Percentiles rank a stretch among this genome's conserved stretches.
Conservation (phyloP, 1,284 basidiomycete species). For the Anthracocystis walkeri region DNA sequence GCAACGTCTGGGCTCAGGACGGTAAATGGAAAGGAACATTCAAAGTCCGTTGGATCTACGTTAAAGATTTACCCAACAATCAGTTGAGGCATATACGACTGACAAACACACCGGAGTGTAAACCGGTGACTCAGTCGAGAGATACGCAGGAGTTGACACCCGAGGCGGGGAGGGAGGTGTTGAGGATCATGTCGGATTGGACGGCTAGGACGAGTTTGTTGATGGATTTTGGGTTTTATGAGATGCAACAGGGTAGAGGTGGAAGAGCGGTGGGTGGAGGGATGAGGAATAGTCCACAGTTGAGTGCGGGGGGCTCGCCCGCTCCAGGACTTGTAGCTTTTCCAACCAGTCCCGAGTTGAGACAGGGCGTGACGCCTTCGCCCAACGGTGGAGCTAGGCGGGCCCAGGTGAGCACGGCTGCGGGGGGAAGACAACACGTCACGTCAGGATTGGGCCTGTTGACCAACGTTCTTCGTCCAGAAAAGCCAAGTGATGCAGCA, state of each 20-base stretch:
- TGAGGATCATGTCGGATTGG: constrained; percentile 61
- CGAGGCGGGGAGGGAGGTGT: constrained; percentile 55
- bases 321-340: too few relatives aligned
- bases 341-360: constrained; percentile 15
- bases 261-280: neutral
- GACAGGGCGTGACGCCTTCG: constrained; percentile 2
- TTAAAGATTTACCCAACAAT: constrained; percentile 67
- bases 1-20: constrained; percentile 67
- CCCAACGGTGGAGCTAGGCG: constrained; percentile 23
- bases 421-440: constrained; percentile 13
- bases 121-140: constrained; percentile 66
- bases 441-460: constrained; percentile 24
- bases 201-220: constrained; percentile 52
- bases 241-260: constrained; percentile 39
- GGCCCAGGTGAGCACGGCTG: constrained; percentile 8
- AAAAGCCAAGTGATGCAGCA: neutral
- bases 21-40: constrained; percentile 69
- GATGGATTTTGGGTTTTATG: constrained; percentile 59
- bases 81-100: constrained; percentile 64
- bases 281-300: constrained; percentile 26
- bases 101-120: constrained; percentile 61
- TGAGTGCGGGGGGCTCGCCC: too few relatives aligned
- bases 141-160: constrained; percentile 67
- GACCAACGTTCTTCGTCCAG: constrained; percentile 8
- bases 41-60: constrained; percentile 67